These are phyloP conservation scores for Corynespora cassiicola DNA, from an alignment of 2,329 filamentous ascomycete species.

Conservation along the genomic window DNA sequence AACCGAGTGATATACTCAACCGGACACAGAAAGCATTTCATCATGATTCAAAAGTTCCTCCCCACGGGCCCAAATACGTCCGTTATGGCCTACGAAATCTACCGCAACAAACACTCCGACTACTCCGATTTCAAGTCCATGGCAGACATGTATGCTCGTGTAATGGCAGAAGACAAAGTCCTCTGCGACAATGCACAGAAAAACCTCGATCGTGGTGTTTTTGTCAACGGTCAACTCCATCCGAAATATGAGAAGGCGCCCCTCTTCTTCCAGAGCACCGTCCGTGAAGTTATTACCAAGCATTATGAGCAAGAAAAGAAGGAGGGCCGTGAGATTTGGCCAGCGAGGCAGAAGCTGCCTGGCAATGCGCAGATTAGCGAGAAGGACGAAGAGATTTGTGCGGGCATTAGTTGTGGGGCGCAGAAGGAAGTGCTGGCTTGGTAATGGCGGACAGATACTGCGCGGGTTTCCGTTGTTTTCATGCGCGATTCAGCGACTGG, in stretches of 20 bases:
- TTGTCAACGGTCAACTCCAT: constrained; percentile 67
- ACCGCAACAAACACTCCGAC: constrained; percentile 63
- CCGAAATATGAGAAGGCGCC: constrained; percentile 64
- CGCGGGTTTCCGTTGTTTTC: too few relatives aligned
- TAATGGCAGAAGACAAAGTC: constrained; percentile 69
- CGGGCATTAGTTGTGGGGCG: constrained; percentile 16
- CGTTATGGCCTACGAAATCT: constrained; percentile 67
- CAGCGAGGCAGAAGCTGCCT: constrained; percentile 48
- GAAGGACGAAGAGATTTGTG: constrained; percentile 57
- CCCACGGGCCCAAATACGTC: constrained; percentile 57
- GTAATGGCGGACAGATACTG: too few relatives aligned
- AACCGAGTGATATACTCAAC: background rate
- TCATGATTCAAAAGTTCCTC: constrained; percentile 68
- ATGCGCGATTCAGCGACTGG: too few relatives aligned
- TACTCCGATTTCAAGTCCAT: constrained; percentile 64
- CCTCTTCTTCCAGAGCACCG: constrained; percentile 60
- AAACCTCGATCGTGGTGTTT: constrained; percentile 66
- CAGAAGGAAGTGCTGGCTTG: constrained; percentile 26
- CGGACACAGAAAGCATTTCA: constrained; percentile 54
- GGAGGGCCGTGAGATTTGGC: constrained; percentile 22
- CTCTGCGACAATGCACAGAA: constrained; percentile 64
- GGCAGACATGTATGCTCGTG: constrained; percentile 65
- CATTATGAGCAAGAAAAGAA: constrained; percentile 24
- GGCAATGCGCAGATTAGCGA: constrained; percentile 49
- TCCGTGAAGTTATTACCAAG: constrained; percentile 53